Percentiles rank a stretch among this genome's conserved stretches.
These are phyloP conservation scores for Yarrowia divulgata DNA, from an alignment of 805 yeast species.

Conservation along the genomic window DNA sequence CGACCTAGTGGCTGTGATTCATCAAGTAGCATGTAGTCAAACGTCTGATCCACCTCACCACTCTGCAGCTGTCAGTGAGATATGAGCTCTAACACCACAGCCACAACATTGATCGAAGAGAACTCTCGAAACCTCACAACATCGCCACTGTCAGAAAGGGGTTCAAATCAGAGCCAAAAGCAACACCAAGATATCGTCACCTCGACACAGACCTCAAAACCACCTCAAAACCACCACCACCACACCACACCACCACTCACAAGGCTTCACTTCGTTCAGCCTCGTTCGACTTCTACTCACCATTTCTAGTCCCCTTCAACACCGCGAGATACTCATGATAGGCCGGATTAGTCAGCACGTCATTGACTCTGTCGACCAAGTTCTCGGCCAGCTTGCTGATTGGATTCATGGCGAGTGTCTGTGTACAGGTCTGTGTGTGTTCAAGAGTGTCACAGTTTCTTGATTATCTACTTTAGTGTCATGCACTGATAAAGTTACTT, in stretches of 20 bases:
- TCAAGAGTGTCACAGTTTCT: neutral
- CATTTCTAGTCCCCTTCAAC: constrained; percentile 54
- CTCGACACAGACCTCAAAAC: too few relatives aligned
- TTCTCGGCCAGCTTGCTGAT: constrained; percentile 29
- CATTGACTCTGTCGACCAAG: constrained; percentile 40
- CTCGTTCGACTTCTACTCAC: constrained; percentile 42
- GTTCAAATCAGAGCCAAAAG: too few relatives aligned
- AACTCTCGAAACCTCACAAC: too few relatives aligned
- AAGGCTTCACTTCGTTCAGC: neutral
- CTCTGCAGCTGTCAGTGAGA: too few relatives aligned
- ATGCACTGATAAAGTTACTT: constrained; percentile 35
- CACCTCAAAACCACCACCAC: too few relatives aligned
- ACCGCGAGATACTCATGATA: constrained; percentile 52
- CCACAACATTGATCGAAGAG: too few relatives aligned
- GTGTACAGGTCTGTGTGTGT: neutral
- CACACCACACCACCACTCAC: neutral
- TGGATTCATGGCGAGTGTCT: neutral
- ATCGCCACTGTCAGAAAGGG: too few relatives aligned
- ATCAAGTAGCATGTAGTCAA: too few relatives aligned
- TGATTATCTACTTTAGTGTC: constrained; percentile 26
- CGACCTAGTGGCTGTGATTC: too few relatives aligned
- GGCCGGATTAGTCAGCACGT: constrained; percentile 49
- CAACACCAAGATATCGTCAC: too few relatives aligned
- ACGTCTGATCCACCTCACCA: too few relatives aligned
- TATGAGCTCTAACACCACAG: too few relatives aligned